Percentiles rank a stretch among this genome's conserved stretches.
phyloP scores from a whole-genome alignment of 768 basidiomycete species.

The Termitomyces sp. region DNA sequence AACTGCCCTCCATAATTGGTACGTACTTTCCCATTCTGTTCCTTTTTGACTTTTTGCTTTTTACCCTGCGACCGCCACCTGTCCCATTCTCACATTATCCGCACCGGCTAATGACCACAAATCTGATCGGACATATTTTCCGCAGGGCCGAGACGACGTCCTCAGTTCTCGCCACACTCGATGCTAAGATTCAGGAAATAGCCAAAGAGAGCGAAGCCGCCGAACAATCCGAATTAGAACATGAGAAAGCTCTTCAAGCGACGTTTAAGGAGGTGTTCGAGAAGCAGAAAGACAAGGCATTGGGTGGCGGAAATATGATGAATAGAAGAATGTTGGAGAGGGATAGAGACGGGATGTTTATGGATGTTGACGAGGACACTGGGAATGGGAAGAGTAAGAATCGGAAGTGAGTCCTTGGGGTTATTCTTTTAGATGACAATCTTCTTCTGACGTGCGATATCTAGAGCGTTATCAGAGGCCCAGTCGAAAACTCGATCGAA shows the following conservation, averaged over 20 bases:
- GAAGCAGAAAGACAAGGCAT: conserved; percentile 53
- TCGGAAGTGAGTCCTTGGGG: conserved; percentile 44
- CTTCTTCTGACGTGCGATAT: neutral
- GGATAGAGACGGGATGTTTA: conserved; percentile 32
- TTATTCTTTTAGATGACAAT: neutral
- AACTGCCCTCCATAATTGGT: conserved; percentile 64
- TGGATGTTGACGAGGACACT: conserved; percentile 64
- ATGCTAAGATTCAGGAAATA: conserved; percentile 60
- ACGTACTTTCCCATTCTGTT: conserved; percentile 14
- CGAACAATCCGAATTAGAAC: conserved; percentile 40
- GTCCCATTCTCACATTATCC: neutral
- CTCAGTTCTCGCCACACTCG: conserved; percentile 65
- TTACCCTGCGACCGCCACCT: neutral
- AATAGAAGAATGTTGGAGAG: conserved; percentile 13
- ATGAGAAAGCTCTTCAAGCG: conserved; percentile 48
- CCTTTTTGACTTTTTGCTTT: neutral
- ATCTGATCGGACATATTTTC: neutral
- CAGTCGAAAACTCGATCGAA: conserved; percentile 47
- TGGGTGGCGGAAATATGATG: conserved; percentile 20
- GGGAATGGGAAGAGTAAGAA: conserved; percentile 48
- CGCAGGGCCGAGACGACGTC: conserved; percentile 67
- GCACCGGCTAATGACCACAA: neutral
- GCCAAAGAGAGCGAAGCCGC: conserved; percentile 33
- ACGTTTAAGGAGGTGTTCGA: conserved; percentile 59
- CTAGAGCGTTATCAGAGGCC: conserved; percentile 35